Evolutionary conservation across 495 filamentous ascomycete genomes (phyloP).

Genomic region (Hypomontagnella monticulosa): DNA sequence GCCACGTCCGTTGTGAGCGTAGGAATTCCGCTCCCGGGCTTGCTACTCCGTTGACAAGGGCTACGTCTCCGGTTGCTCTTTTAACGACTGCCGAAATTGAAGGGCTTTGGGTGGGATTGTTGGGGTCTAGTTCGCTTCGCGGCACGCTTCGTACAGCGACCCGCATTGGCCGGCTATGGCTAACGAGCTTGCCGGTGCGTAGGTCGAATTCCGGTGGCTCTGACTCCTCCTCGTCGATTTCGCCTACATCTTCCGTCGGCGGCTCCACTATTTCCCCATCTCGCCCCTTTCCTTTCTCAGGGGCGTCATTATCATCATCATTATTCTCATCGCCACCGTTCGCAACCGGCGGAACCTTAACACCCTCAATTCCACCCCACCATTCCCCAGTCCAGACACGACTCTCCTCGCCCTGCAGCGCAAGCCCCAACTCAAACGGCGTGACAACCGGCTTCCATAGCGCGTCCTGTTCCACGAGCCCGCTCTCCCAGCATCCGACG

Average conservation of each 20-base stretch:
- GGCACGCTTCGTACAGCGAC: conserved; percentile 46
- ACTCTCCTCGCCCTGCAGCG: conserved; percentile 72
- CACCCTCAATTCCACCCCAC: conserved; percentile 75
- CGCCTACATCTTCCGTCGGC: conserved; percentile 38
- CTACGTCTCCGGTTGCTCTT: conserved; percentile 63
- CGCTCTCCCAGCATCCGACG: conserved; percentile 97
- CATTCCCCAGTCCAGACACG: conserved; percentile 81
- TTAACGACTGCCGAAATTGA: conserved; percentile 43
- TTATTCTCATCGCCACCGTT: conserved; percentile 6
- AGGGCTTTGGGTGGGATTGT: conserved; percentile 39
- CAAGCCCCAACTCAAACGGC: conserved; percentile 86
- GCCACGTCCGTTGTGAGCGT: conserved; percentile 85
- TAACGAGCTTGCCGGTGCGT: conserved; percentile 85
- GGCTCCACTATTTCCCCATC: conserved; percentile 28
- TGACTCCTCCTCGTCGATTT: conserved; percentile 56
- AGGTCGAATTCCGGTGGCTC: conserved; percentile 92
- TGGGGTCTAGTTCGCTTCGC: conserved; percentile 21
- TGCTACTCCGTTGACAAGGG: conserved; percentile 78
- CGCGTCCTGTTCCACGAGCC: conserved; percentile 78
- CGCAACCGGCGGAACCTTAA: conserved; percentile 38
- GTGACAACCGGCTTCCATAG: conserved; percentile 90
- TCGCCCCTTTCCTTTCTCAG: neutral
- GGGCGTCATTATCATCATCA: conserved; percentile 9
- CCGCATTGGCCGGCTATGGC: conserved; percentile 81
- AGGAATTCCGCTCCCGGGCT: conserved; percentile 93